A percentile compares a stretch with the other conserved stretches of the same genome.
These are phyloP conservation scores for Magnusiomyces paraingens DNA, from an alignment of 1,139 yeast species.

Conservation along the genomic window DNA sequence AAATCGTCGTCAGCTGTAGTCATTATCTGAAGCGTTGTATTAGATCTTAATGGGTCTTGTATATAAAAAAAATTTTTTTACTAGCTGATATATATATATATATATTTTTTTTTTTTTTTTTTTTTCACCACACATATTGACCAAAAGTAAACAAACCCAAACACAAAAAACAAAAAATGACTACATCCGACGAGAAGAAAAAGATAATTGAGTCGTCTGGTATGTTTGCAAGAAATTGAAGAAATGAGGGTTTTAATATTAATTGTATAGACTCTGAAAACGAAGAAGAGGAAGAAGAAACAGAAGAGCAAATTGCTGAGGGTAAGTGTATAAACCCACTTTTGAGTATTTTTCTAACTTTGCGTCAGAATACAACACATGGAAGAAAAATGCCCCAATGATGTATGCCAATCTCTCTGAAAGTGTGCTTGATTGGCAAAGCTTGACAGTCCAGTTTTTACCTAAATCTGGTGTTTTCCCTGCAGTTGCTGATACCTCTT, in stretches of 20 bases:
- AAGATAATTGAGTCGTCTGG: no score
- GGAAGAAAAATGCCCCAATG: constrained; percentile 94
- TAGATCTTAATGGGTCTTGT: background rate
- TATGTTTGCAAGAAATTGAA: no score
- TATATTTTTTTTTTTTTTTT: background rate
- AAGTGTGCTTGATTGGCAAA: constrained; percentile 58
- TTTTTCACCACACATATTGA: background rate
- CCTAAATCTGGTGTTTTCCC: constrained; percentile 17
- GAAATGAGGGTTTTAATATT: constrained; percentile 50
- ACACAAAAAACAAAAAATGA: no score
- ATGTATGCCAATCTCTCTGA: constrained; percentile 75
- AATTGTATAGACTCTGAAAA: constrained; percentile 48
- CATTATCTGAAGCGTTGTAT: background rate
- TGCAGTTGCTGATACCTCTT: constrained; percentile 3
- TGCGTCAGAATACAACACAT: constrained; percentile 66
- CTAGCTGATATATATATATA: background rate
- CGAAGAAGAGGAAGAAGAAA: constrained; percentile 56
- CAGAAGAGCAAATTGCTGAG: constrained; percentile 3
- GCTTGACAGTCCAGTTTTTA: constrained; percentile 39
- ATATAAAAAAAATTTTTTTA: background rate
- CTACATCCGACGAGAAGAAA: no score
- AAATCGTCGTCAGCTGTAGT: constrained; percentile 24
- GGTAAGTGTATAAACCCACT: background rate
- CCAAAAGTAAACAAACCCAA: background rate
- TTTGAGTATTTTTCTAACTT: background rate